These are phyloP conservation scores for Purpureocillium takamizusanense DNA, from an alignment of 2,329 filamentous ascomycete genomes.

Conservation along the genomic window DNA sequence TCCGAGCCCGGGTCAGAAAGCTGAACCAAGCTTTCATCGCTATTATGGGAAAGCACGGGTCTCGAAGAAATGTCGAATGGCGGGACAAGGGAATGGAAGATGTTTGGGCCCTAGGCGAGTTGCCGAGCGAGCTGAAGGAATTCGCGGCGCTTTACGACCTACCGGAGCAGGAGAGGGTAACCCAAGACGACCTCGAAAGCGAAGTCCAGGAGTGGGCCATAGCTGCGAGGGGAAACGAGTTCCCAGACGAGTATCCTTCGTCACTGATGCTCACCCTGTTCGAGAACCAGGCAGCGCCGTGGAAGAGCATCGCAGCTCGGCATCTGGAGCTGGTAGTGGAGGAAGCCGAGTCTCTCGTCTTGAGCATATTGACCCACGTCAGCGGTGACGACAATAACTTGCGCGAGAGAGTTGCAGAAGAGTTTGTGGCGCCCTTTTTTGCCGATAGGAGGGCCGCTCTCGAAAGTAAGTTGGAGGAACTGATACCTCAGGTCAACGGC, in stretches of 20 bases:
- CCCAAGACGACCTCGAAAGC: conserved; percentile 3
- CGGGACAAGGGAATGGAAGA: not conserved
- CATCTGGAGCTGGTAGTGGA: not conserved
- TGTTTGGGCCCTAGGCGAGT: not conserved
- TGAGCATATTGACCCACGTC: not conserved
- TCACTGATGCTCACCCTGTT: conserved; percentile 51
- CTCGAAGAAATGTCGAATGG: not conserved
- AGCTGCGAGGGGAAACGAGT: conserved; percentile 30
- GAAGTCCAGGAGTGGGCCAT: conserved; percentile 12
- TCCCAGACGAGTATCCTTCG: conserved; percentile 53
- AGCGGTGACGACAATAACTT: not conserved
- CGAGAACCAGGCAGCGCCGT: conserved; percentile 45
- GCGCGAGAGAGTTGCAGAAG: not conserved
- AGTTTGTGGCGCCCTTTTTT: not conserved
- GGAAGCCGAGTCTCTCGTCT: conserved; percentile 4
- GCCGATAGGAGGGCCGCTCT: not conserved
- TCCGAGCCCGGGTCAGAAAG: not conserved
- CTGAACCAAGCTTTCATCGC: not conserved
- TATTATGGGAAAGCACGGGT: not conserved
- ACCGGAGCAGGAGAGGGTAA: not conserved
- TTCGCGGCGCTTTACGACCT: not conserved
- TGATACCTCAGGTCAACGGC: not conserved
- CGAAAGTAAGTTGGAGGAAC: not conserved
- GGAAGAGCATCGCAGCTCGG: conserved; percentile 33
- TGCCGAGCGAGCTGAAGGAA: not conserved